Conservation (phyloP, 129 eudicot genomes). For the Helianthus tuberosus region DNA sequence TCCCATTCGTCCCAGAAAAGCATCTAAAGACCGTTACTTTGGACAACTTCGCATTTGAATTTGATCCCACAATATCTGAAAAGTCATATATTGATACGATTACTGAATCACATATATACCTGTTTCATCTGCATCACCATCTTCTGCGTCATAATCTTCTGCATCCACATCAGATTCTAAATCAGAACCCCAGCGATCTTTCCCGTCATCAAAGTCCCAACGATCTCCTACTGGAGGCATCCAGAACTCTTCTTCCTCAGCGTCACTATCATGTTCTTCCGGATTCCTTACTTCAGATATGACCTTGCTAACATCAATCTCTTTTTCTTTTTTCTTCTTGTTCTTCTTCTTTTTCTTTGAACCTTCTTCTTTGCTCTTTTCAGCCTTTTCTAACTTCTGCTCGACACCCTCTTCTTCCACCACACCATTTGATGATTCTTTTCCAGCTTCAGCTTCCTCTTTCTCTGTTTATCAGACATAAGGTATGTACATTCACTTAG, state of each 20-base stretch:
- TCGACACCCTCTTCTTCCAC: constrained; percentile 32
- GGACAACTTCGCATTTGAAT: not conserved
- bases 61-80: constrained; percentile 7
- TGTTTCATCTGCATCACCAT: constrained; percentile 49
- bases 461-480: constrained; percentile 49
- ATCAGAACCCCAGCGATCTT: constrained; percentile 82
- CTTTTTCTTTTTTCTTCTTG: constrained; percentile 29
- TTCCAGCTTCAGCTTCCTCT: constrained; percentile 74
- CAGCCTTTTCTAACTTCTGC: constrained; percentile 37
- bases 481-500: constrained; percentile 8
- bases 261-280: constrained; percentile 47
- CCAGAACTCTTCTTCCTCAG: constrained; percentile 78
- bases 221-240: constrained; percentile 93
- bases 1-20: not conserved
- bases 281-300: constrained; percentile 64
- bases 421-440: constrained; percentile 42
- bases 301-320: constrained; percentile 42
- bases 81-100: constrained; percentile 1
- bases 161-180: constrained; percentile 47
- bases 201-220: constrained; percentile 95
- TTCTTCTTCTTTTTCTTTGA: constrained; percentile 48
- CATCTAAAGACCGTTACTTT: not conserved
- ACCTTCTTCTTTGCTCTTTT: constrained; percentile 36
- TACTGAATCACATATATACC: constrained; percentile 39
- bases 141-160: constrained; percentile 65